Base-by-base conservation (phyloP, 768 basidiomycete species). In the Mrakia gelida region DNA sequence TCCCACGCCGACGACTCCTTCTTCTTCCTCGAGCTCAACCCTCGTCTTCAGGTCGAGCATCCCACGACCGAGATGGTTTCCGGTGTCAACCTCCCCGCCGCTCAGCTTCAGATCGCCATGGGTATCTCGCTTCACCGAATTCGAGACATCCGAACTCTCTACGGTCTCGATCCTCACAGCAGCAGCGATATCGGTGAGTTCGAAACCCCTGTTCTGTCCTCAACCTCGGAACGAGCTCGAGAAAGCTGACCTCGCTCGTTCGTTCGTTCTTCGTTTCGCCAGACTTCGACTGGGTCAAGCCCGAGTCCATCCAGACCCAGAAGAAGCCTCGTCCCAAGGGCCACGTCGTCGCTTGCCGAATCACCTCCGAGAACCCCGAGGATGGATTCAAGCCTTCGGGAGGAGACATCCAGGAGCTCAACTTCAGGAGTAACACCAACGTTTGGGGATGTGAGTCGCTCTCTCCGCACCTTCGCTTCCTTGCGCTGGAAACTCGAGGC, bases 31-130 rank as follows among this genome's bases (percentile, higher is more conserved):
- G 97, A 99, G 85, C 89, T 99, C 79, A 99, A 99, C 85, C 97
- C 97, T 67, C 95, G 97, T 88, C 91, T 99, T 30, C 97, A 99
- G 86, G 97, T 99, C 82, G 97, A 99, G 86, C 97, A 99, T 85
- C 97, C 97, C 15, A 99, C 97, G 16, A 99, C 97, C 30, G 97
- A 99, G 85, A 99, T 98, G 94, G 97, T 98, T n/a, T 91, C 92
- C 6, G 97, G 97, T 15, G 96, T 98, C 86, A 97, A 98, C 85
- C 89, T 99, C 73, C 97, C 97, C 34, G 95, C 95, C 75, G 93
- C 97, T 16, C 97, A 99, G 84, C 89, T 98, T 68, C 96, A 98
- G 84, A 87, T 99, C 80, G 94, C 97, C 38, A 99, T 99, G 97
- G 97, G 97, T 86, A 88, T 98, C 76, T 95, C 97, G 63, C 88